A percentile compares a stretch with the other conserved stretches of the same genome.
Evolutionary conservation across 2,329 filamentous ascomycete genomes (phyloP).

Genomic region (Aspergillus clavatus): DNA sequence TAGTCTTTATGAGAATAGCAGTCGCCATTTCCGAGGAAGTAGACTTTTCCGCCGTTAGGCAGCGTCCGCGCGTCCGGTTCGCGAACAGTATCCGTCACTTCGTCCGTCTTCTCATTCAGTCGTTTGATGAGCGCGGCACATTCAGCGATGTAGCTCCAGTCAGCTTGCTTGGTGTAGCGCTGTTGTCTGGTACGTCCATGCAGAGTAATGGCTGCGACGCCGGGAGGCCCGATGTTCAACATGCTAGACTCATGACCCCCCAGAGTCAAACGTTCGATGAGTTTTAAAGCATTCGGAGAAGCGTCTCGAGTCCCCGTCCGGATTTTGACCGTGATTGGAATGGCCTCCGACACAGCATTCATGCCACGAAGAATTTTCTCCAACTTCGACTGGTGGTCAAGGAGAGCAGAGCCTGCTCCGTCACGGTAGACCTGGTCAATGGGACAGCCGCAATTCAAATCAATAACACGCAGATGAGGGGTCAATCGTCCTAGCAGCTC

Average conservation of each 20-base stretch:
- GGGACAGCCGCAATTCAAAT: constrained; percentile 94
- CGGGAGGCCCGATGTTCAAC: constrained; percentile 64
- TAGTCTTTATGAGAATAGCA: constrained; percentile 93
- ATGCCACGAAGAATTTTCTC: constrained; percentile 95
- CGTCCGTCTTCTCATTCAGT: constrained; percentile 65
- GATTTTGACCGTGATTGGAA: constrained; percentile 92
- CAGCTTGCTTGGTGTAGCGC: constrained; percentile 84
- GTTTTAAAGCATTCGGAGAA: constrained; percentile 71
- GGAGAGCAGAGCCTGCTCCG: constrained; percentile 82
- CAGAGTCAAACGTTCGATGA: constrained; percentile 77
- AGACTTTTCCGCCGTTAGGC: constrained; percentile 67
- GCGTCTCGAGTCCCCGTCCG: constrained; percentile 82
- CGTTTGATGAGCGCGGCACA: constrained; percentile 78
- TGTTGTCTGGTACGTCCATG: constrained; percentile 93
- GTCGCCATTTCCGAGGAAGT: constrained; percentile 94
- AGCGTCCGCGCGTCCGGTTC: constrained; percentile 73
- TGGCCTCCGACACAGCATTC: constrained; percentile 85
- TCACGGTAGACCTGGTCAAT: constrained; percentile 89
- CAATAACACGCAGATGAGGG: constrained; percentile 81
- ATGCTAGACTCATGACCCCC: constrained; percentile 69
- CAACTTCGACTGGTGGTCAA: constrained; percentile 82
- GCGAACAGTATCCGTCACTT: constrained; percentile 66
- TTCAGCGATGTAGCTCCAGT: constrained; percentile 92
- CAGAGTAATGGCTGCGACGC: constrained; percentile 90
- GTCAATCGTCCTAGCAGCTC: constrained; percentile 72